These are phyloP conservation scores for Ricinus communis DNA, from an alignment of 345 rosid genomes.

Conservation along the genomic window DNA sequence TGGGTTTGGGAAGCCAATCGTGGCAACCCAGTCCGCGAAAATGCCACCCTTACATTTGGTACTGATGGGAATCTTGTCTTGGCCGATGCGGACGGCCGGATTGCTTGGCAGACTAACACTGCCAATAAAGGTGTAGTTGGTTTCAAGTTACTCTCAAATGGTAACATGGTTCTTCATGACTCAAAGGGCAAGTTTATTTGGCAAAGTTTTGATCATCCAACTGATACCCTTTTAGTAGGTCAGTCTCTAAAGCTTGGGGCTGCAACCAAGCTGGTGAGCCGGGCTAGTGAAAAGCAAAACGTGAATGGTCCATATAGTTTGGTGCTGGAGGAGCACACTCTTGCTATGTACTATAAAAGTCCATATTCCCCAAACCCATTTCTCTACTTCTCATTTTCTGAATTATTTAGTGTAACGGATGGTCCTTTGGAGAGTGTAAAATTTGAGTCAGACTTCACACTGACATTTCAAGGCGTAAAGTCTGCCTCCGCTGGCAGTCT, in stretches of 20 bases:
- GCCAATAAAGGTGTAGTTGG: constrained; percentile 31
- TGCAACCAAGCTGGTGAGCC: constrained; percentile 49
- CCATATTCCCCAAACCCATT: constrained; percentile 29
- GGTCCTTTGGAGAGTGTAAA: constrained; percentile 20
- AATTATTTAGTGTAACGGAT: not conserved
- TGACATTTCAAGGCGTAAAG: too few species aligned
- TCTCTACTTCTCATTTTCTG: constrained; percentile 28
- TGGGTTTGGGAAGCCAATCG: constrained; percentile 48
- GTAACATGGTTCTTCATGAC: constrained; percentile 16
- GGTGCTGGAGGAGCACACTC: constrained; percentile 44
- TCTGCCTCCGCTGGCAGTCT: too few species aligned
- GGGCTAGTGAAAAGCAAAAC: constrained; percentile 35
- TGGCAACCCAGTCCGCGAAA: constrained; percentile 24
- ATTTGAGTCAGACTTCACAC: constrained; percentile 21
- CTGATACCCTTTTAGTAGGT: constrained; percentile 58
- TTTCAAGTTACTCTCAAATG: constrained; percentile 3
- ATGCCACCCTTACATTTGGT: constrained; percentile 30
- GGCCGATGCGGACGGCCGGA: constrained; percentile 25
- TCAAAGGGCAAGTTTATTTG: constrained; percentile 11
- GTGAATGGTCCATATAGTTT: constrained; percentile 47
- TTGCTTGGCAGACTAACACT: constrained; percentile 37
- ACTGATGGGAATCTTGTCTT: constrained; percentile 33
- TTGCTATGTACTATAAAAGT: constrained; percentile 38
- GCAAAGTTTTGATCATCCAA: constrained; percentile 45
- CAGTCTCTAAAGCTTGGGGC: constrained; percentile 40